Evolutionary conservation across 495 filamentous ascomycete genomes (phyloP), one percentile per base, ranked within the genome.

Genomic region (Lasiosphaeria ovina): DNA sequence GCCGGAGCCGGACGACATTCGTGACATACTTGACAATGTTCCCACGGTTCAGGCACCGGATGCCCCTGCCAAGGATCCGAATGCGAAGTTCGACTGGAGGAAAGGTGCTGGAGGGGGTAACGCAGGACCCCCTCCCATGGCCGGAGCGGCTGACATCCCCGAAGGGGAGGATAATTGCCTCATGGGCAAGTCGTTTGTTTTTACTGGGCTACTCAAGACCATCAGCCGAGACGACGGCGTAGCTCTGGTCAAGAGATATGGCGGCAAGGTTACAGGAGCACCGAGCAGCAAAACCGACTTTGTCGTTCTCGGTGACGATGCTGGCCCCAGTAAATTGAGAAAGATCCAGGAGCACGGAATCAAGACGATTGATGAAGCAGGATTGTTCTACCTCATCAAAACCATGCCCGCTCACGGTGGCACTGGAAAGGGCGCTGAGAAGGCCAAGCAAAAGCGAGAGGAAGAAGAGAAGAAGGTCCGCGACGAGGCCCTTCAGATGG

Each of bases 131-230:
- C 84, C 89, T 44, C 85, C 82, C 35, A 81, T 81, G 50, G 79
- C 84, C 40, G 87, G 83, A 31, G 77, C 81, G 12, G 83, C 79
- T 57, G 90, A 92, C n/a, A 74, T 94, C 54, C 94, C 94, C 10
- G 80, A 81, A 34, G 94, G 94, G 7, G 87, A 85, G 54, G 90
- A 94, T 14, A 93, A 97, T 64, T 99, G 94, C 70, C 81, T 99
- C 53, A 86, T 90, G 48, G 95, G 94, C n/a, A 77, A 98, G 59
- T 86, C 86, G 0, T 99, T 99, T 66, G 94, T 99, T n/a, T 99
- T 99, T 62, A 98, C 94, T 12, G 94, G 94, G 31, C 76, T 96
- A 17, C 79, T 97, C 35, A 82, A 89, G 42, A 87, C 82, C 0
- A 77, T 97, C 51, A 87, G 86, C 33, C 85, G 94, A 55, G 89